Percentiles rank a stretch among this genome's conserved stretches.
Evolutionary conservation across 2,329 filamentous ascomycete genomes (phyloP).

Genomic region (Aspergillus costaricaensis): DNA sequence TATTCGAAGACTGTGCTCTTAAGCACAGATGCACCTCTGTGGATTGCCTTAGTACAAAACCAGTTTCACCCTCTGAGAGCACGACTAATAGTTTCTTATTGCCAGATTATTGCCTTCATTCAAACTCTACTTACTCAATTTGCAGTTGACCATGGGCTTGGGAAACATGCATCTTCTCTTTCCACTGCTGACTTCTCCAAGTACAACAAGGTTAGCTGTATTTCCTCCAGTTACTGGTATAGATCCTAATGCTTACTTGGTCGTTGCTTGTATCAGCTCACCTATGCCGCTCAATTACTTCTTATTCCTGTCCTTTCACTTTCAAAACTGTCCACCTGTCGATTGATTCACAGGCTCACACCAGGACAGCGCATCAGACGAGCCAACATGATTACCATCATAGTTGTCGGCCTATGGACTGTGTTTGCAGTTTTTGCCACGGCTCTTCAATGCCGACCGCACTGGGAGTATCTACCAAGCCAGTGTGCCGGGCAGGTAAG

Average conservation of each 20-base stretch:
- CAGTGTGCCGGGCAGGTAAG: constrained; percentile 7
- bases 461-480: constrained; percentile 1
- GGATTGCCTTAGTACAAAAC: constrained; percentile 10
- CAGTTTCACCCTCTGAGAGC: not conserved
- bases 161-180: constrained; percentile 12
- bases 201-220: not conserved
- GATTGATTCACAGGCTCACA: constrained; percentile 2
- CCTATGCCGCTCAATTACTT: constrained; percentile 17
- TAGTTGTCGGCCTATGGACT: constrained; percentile 7
- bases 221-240: not conserved
- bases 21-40: constrained; percentile 19
- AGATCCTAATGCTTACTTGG: not conserved
- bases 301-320: constrained; percentile 15
- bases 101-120: constrained; percentile 12
- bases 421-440: constrained; percentile 17
- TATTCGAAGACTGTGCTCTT: constrained; percentile 12
- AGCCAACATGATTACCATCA: not conserved
- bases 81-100: not conserved
- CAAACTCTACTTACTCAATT: constrained; percentile 18
- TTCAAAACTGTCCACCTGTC: constrained; percentile 7
- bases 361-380: not conserved
- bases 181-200: not conserved
- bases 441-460: constrained; percentile 20
- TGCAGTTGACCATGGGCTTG: constrained; percentile 18
- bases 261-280: not conserved